Evolutionary conservation across 2,329 filamentous ascomycete genomes (phyloP).

Genomic region (Fusarium pseudoanthophilum): DNA sequence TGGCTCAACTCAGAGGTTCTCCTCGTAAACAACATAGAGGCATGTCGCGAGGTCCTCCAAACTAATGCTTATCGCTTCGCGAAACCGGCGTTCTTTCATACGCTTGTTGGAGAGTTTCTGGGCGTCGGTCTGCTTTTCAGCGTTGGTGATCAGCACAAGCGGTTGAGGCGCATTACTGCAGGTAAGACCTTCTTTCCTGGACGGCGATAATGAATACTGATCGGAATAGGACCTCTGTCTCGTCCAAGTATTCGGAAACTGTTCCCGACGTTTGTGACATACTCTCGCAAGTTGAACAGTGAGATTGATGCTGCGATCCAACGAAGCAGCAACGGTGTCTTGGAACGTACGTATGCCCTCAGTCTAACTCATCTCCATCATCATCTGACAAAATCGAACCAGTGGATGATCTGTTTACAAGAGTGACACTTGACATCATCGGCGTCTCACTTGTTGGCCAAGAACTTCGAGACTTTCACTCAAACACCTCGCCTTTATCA

Average conservation of each 20-base stretch:
- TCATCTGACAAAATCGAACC: fast-evolving
- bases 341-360: not conserved
- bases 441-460: constrained; percentile 4
- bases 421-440: constrained; percentile 23
- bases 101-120: constrained; percentile 24
- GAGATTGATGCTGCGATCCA: not conserved
- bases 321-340: not conserved
- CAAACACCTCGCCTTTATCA: not conserved
- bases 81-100: constrained; percentile 25
- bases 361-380: fast-evolving
- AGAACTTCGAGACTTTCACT: constrained; percentile 12
- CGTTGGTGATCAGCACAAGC: constrained; percentile 23
- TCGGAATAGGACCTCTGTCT: not conserved
- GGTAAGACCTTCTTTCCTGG: too few species aligned
- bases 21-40: constrained; percentile 22
- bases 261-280: not conserved
- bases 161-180: constrained; percentile 11
- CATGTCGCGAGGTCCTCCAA: constrained; percentile 24
- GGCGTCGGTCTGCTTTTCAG: constrained; percentile 22
- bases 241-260: constrained; percentile 7
- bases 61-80: constrained; percentile 17
- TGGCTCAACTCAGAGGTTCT: constrained; percentile 26
- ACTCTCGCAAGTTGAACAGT: not conserved
- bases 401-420: constrained; percentile 3
- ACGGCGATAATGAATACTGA: not conserved